Base-by-base conservation (phyloP, 768 basidiomycete species). In the Pleurotus djamor region DNA sequence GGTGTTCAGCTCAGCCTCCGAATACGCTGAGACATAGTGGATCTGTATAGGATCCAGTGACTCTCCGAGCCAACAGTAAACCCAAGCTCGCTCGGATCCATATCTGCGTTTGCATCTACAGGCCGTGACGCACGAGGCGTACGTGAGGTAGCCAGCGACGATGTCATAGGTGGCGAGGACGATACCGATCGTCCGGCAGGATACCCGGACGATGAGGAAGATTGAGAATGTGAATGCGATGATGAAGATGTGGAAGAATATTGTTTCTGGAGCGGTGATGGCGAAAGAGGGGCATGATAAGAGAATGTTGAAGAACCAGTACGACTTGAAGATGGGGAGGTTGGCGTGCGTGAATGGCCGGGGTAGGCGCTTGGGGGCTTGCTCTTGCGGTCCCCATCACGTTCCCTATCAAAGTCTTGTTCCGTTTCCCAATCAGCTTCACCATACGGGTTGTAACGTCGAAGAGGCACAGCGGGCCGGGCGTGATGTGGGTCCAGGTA, bases 401-500 rank as follows among this genome's bases (percentile, higher is more conserved):
- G 62, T 33, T 68, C 64, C 8, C 61, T 38, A 59, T 71, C 66
- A n/a, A 65, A 65, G 38, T 71, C 71, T 5, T 61, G 61, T 3
- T 61, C 63, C 33, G 61, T 62, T 17, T 64, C 64, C 28, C 59
- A 58, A 34, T 16, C 38, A 35, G 62, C 17, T n/a, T 44, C 16
- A 5, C 57, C 3, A 10, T 61, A 44, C 0, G 67, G 60, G 2
- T 71, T 68, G 3, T 70, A 64, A 0, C 80, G 79, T 4, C 88
- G 82, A 0, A 95, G 77, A 0, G 91, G 88, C 2, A 96, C 75
- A 0, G 93, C 81, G 0, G 91, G 83, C 6, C 94, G 84, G 0
- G 92, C 79, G 65, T 95, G 85, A 67, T 91, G 88, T 1, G 90
- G 89, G 72, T 92, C 87, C 36, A 92, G 83, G 67, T 93, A 91